Evolutionary conservation across 179 eudicot genomes (phyloP), one percentile per base, ranked within the genome.

Genomic region (Nepenthes alata): DNA sequence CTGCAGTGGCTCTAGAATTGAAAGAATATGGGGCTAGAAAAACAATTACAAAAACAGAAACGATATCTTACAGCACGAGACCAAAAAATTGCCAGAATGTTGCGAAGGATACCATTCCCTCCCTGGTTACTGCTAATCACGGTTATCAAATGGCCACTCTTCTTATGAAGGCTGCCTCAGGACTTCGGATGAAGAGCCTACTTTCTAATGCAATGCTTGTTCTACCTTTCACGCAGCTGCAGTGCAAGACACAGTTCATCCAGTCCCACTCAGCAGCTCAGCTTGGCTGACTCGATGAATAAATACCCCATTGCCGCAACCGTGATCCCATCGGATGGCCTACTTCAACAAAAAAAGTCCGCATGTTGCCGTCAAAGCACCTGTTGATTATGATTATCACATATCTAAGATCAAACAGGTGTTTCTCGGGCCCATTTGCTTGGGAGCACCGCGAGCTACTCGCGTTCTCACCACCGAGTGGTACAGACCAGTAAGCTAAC

Each of bases 241-340:
- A 49, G 3, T 49, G 52, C 2, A 49, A 49, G 52, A 9, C n/a
- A 49, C 52, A 49, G 11, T 3, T 49, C n/a, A 2, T 49, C 52
- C 52, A 49, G 52, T 49, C 52, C 49, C 52, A 49, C n/a, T 13
- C n/a, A 49, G 52, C 52, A 49, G 11, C 52, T 9, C 3, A 49
- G 2, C n/a, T 9, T 2, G 52, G 52, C 2, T 49, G n/a, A 7
- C 52, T 49, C 52, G 9, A 49, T 11, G 52, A 49, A 49, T 13
- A 49, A 49, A 49, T 13, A 49, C n/a, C 6, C 52, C 7, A 49
- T 1, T 49, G 11, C 11, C 3, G n/a, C n/a, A 13, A 9, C 70
- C 64, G 35, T 16, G 56, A 50, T 66, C 60, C 63, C 68, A 66
- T 59, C 60, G 68, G 53, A 74, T 11, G 78, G 74, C 71, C 74